Percentiles rank a stretch among this genome's conserved stretches.
phyloP scores from a whole-genome alignment of 164 flowering plant species.

The Echeveria elegans region DNA sequence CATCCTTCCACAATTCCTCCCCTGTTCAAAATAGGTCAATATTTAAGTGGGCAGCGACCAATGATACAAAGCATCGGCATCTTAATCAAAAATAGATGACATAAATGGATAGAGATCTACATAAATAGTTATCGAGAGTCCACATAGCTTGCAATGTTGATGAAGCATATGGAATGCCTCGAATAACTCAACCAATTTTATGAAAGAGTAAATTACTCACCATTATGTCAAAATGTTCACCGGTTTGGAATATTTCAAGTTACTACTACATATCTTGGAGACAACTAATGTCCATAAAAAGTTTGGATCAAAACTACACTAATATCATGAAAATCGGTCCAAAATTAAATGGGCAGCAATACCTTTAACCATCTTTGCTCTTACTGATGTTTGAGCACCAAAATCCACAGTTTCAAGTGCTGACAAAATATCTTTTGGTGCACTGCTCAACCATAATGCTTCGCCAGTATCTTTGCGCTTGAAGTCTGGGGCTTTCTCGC shows the following conservation, averaged over 20 bases:
- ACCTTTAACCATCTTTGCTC: constrained; percentile 1
- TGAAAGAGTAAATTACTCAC: no score
- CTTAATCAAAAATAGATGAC: no score
- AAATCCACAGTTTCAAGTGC: constrained; percentile 2
- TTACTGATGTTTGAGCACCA: not conserved
- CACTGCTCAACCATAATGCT: constrained; percentile 36
- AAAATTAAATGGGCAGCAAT: not conserved
- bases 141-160: no score
- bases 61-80: no score
- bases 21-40: constrained; percentile 10
- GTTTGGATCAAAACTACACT: not conserved
- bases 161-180: no score
- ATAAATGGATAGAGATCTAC: no score
- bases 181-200: no score
- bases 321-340: not conserved
- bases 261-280: not conserved
- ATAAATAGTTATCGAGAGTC: no score
- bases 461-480: constrained; percentile 48
- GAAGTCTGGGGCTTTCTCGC: constrained; percentile 42
- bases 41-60: not conserved
- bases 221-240: not conserved
- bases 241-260: not conserved
- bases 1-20: constrained; percentile 49
- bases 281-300: not conserved
- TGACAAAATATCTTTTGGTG: constrained; percentile 20